Base-by-base conservation (phyloP, 2,329 filamentous ascomycete genomes). In the Alternaria sp. region DNA sequence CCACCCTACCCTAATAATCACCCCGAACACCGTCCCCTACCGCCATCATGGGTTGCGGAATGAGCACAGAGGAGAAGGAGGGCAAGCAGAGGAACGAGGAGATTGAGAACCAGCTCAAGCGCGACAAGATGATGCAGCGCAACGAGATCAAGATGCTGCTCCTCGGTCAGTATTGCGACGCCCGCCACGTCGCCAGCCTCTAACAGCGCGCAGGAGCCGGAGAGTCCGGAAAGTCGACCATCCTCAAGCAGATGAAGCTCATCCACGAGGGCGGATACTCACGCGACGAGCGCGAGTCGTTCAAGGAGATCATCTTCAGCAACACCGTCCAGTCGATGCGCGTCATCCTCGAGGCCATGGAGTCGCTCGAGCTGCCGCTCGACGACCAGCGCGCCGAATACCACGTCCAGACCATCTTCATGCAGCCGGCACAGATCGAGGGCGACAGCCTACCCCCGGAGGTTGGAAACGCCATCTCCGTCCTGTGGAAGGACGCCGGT, bases 101-200 rank as follows among this genome's bases (percentile, higher is more conserved):
- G 89, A 99, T 99, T 80, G 96, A 99, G 85, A 98, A 97, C 83
- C 95, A 98, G 87, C 87, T 98, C 81, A 98, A 97, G 89, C 89
- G 93, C 82, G 96, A 99, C 81, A 96, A 97, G 85, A 92, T 98
- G 92, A 91, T 97, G 87, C 94, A 97, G 86, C 91, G 95, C 77
- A 99, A 99, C 76, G 96, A 99, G 85, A 99, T 99, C 86, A 99
- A 99, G 89, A 98, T 99, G 96, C 87, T 99, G 76, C 88, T 99
- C 77, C 90, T 99, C 77, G 96, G 96, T 97, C 88, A 80, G 90
- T 86, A 64, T 70, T 57, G 54, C 58, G 51, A 15, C 28, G 30
- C 36, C 30, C 55, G 51, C 57, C n/a, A 25, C 59, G 66, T 67
- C 59, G 32, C 60, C 30, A 47, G 52, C 28, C 19, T 63, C 77